phyloP scores from a whole-genome alignment of 306 rosid genomes.

The peach (Prunus persica) region Prunus_persica_NCBIv2 NC_034013.1:12785001-12785500 shows the following conservation, averaged over 20 bases:
- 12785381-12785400: conserved; percentile 9
- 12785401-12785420: conserved; percentile 26
- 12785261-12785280: too few species aligned
- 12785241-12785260: too few species aligned
- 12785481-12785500: conserved; percentile 2
- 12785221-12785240: too few species aligned
- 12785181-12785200: too few species aligned
- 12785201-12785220: too few species aligned
- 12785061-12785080: conserved; percentile 6
- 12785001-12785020: neutral
- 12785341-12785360: neutral
- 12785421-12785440: neutral
- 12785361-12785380: conserved; percentile 11
- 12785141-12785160: conserved; percentile 14
- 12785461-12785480: conserved; percentile 21
- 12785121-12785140: neutral
- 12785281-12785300: too few species aligned
- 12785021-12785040: neutral
- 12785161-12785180: neutral
- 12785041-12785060: neutral
- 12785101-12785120: neutral
- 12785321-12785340: too few species aligned
- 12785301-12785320: too few species aligned
- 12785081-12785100: conserved; percentile 23
- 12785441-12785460: conserved; percentile 1